Base-by-base conservation (phyloP, 75 land plant species). In the Picea sitchensis region DNA sequence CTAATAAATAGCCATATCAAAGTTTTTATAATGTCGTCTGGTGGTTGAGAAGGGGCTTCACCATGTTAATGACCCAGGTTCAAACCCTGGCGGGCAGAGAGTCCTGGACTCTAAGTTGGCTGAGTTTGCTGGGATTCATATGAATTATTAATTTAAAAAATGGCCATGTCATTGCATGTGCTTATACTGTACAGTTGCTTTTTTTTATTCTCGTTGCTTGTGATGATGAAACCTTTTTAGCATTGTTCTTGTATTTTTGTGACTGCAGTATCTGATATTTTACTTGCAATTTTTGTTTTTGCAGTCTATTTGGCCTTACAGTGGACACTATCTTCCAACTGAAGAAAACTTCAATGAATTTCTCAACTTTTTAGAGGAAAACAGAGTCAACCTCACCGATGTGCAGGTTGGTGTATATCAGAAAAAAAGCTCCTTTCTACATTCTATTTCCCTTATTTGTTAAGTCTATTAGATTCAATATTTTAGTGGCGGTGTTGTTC, bases 271-370 rank as follows among this genome's bases (percentile, higher is more conserved):
- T 13, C 56, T 75, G 15, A 75, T 26, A 75, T 75, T 75, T 6
- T 56, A 30, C 56, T 47, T 75, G 17, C 23, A 21, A 3, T 75
- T 3, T 75, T 62, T 62, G 30, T 18, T 6, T 65, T 21, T 36
- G 57, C 77, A 88, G 89, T 76, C 83, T 32, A 80, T 88, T 75
- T 85, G 87, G 76, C 86, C 90, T 31, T 94, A 97, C 76, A 97
- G 99, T 80, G 99, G 99, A 15, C 99, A 97, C 63, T 97, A 97
- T 85, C 96, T 65, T 77, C 99, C 99, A 59, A 95, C 94, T 13
- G 90, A 92, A 76, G 96, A 93, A 80, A 95, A 95, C 80, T 98
- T 95, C 85, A 81, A 76, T 59, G 86, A 90, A 41, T 89, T 98
- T 54, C 73, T 92, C 36, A 86, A 83, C 80, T 89, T 89, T 76